Evolutionary conservation across 768 basidiomycete genomes (phyloP), one percentile per base, ranked within the genome.

Genomic region (Amyloporia xantha): DNA sequence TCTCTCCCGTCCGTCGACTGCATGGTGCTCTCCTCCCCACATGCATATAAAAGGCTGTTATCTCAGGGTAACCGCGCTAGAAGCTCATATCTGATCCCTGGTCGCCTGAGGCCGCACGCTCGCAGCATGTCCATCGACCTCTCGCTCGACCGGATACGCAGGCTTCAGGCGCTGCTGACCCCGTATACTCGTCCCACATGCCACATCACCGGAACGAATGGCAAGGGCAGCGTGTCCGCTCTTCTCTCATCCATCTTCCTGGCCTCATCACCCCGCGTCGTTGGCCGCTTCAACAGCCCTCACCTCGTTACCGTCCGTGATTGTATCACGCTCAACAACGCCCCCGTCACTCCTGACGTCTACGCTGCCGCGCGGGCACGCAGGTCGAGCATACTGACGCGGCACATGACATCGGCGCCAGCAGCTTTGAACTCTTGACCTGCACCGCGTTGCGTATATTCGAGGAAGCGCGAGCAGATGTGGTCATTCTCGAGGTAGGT

Each of bases 131-230:
- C 81, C 4, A 84, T 91, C 56, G 79, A 85, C 53, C 75, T 91
- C 9, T 75, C 76, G 11, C 71, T 91, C 2, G 72, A 81, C 46
- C 76, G 84, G 5, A 72, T 91, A 30, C 58, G 62, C 37, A 62
- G 49, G 2, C 71, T 92, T 0, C 73, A 84, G 27, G 50, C 62
- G 2, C 59, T 73, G 56, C 67, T 95, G 4, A 81, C 79, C 0
- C 66, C 71, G 0, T 85, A 87, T 59, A 79, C 73, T 0, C 76
- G 89, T 2, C 95, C 92, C 0, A 91, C 92, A 0, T 72, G 89
- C 28, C 96, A 99, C 60, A 76, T 98, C 49, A 83, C 92, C 6
- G 96, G 96, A 0, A 99, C 96, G 0, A 98, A 99, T 66, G 95
- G 95, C 7, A 99, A 98, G 66, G 96, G 96, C 28, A 94, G 90